Percentiles rank a stretch among this genome's conserved stretches.
Evolutionary conservation across 2,329 filamentous ascomycete species (phyloP).

Genomic region (Monosporascus sp.): DNA sequence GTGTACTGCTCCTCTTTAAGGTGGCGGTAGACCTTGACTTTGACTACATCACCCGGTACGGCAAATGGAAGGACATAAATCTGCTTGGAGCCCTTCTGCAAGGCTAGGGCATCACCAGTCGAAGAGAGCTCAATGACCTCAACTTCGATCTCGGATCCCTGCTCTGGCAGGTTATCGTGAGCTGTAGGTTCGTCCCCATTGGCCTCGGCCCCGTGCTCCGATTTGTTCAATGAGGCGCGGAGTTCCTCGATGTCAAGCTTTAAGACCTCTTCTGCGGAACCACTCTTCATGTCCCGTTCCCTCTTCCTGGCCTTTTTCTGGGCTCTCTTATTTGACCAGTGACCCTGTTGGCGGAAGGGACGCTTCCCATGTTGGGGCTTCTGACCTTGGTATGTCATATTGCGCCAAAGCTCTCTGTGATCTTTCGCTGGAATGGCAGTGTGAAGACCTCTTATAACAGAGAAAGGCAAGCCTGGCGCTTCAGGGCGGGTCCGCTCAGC

Average conservation of each 20-base stretch:
- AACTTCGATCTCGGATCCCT: slow-evolving; percentile 72
- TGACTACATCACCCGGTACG: slow-evolving; percentile 75
- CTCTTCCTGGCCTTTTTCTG: slow-evolving; percentile 50
- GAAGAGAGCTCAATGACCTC: slow-evolving; percentile 80
- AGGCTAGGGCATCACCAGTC: slow-evolving; percentile 83
- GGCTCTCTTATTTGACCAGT: slow-evolving; percentile 22
- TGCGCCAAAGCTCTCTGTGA: not conserved
- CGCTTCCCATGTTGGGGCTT: slow-evolving; percentile 13
- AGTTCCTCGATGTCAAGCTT: slow-evolving; percentile 55
- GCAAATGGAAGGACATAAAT: slow-evolving; percentile 87
- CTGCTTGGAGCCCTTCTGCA: slow-evolving; percentile 56
- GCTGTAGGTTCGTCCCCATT: slow-evolving; percentile 16
- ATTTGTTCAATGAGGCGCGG: slow-evolving; percentile 34
- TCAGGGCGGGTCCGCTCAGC: too few species aligned
- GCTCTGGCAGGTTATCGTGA: slow-evolving; percentile 49
- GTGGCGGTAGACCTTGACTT: slow-evolving; percentile 74
- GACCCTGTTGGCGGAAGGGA: slow-evolving; percentile 8
- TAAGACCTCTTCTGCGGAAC: slow-evolving; percentile 62
- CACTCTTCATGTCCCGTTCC: slow-evolving; percentile 54
- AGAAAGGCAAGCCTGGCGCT: too few species aligned
- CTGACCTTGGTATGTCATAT: not conserved
- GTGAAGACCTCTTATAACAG: not conserved
- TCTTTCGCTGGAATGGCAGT: not conserved
- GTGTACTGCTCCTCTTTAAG: slow-evolving; percentile 61
- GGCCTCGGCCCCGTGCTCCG: slow-evolving; percentile 24